These are phyloP conservation scores for Talaromyces marneffei DNA, from an alignment of 2,329 filamentous ascomycete species.

Conservation along the genomic window DNA sequence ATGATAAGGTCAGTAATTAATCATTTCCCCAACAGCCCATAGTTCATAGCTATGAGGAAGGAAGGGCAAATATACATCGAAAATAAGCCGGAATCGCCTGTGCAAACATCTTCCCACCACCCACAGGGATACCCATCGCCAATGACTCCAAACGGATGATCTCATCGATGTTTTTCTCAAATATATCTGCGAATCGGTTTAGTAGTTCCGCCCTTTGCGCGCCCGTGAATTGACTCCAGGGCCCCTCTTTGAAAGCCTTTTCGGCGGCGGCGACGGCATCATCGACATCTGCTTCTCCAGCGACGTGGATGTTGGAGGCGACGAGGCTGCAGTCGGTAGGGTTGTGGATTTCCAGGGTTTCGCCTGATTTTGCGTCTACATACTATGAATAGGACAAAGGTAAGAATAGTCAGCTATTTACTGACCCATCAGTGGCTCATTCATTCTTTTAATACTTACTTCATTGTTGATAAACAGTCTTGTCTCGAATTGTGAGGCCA, in stretches of 20 bases:
- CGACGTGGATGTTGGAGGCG: constrained; percentile 41
- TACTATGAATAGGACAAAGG: constrained; percentile 25
- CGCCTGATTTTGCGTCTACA: constrained; percentile 41
- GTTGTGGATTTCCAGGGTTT: constrained; percentile 44
- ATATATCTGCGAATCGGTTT: constrained; percentile 41
- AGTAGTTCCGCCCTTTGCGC: constrained; percentile 37
- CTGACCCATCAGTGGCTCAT: neutral
- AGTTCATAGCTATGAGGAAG: no score
- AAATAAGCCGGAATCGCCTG: neutral
- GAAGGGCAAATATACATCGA: neutral
- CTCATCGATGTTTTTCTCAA: constrained; percentile 33
- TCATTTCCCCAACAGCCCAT: neutral
- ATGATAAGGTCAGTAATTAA: neutral
- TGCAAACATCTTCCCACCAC: neutral
- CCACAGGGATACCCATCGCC: constrained; percentile 42
- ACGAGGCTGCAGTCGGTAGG: constrained; percentile 31
- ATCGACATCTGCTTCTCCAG: constrained; percentile 40
- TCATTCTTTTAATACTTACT: constrained; percentile 22
- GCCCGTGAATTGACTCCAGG: constrained; percentile 38
- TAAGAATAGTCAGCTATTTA: neutral
- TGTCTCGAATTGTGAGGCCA: neutral
- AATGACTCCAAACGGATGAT: constrained; percentile 41
- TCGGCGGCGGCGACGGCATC: constrained; percentile 42
- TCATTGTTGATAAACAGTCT: constrained; percentile 49
- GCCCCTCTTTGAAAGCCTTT: constrained; percentile 36